phyloP scores from a whole-genome alignment of 768 basidiomycete genomes.

The Auriscalpium microsporum region DNA sequence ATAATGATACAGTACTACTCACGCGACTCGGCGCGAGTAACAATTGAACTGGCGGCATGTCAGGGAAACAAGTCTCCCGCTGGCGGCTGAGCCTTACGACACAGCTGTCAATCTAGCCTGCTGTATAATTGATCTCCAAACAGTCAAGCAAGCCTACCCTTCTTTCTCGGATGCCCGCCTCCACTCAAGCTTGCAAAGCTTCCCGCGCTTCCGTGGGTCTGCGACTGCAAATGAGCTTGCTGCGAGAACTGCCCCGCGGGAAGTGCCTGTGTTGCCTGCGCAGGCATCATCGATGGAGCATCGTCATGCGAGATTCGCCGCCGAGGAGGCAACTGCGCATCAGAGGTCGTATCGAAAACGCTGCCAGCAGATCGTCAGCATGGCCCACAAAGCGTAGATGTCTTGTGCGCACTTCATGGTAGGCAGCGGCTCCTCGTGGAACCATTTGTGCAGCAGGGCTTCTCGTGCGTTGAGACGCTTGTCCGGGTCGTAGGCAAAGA shows the following conservation, averaged over 20 bases:
- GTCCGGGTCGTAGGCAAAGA: constrained; percentile 90
- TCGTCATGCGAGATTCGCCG: constrained; percentile 91
- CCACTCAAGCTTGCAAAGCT: constrained; percentile 59
- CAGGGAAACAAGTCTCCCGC: too few species aligned
- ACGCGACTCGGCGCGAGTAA: too few species aligned
- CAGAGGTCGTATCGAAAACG: constrained; percentile 60
- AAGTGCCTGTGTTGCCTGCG: constrained; percentile 36
- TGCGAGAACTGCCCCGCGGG: constrained; percentile 32
- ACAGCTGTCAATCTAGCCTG: not conserved
- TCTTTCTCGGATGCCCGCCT: constrained; percentile 50
- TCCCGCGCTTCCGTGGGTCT: constrained; percentile 38
- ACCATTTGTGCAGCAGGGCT: constrained; percentile 84
- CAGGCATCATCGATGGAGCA: constrained; percentile 76
- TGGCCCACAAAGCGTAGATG: too few species aligned
- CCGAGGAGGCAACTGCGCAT: constrained; percentile 71
- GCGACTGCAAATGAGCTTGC: constrained; percentile 36
- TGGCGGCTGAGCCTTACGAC: not conserved
- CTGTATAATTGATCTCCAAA: not conserved
- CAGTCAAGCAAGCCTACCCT: constrained; percentile 42
- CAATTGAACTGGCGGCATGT: too few species aligned
- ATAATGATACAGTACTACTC: too few species aligned
- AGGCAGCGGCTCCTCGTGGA: constrained; percentile 81
- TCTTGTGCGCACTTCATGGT: constrained; percentile 56
- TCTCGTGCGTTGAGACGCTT: constrained; percentile 75
- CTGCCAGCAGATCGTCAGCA: constrained; percentile 27